These are phyloP conservation scores for Blastobotrys aristatus DNA, from an alignment of 1,139 yeast genomes.

Conservation along the genomic window DNA sequence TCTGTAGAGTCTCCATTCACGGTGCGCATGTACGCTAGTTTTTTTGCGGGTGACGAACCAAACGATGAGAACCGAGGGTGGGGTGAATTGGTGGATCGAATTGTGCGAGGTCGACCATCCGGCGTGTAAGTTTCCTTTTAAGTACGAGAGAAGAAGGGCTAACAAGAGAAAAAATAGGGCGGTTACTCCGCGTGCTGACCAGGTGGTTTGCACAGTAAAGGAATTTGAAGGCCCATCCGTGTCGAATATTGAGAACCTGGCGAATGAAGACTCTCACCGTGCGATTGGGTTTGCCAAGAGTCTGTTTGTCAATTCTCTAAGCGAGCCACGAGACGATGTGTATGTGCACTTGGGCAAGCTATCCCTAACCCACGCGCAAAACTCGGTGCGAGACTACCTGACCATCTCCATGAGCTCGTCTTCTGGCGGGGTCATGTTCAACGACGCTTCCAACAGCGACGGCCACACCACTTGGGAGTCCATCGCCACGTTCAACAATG, in stretches of 20 bases:
- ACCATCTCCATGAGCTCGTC: constrained; percentile 25
- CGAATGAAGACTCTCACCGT: constrained; percentile 32
- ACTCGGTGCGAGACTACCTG: constrained; percentile 21
- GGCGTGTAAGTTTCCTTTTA: constrained; percentile 46
- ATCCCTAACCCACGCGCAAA: constrained; percentile 20
- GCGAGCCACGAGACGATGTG: constrained; percentile 28
- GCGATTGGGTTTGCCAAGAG: constrained; percentile 30
- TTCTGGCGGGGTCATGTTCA: constrained; percentile 30
- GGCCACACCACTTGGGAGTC: constrained; percentile 61
- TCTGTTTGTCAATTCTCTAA: constrained; percentile 26
- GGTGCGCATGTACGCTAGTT: constrained; percentile 69
- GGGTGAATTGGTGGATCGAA: constrained; percentile 83
- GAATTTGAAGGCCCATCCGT: constrained; percentile 59
- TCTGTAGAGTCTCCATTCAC: constrained; percentile 67
- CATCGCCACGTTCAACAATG: constrained; percentile 71
- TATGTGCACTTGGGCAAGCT: constrained; percentile 29
- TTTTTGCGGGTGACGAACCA: constrained; percentile 38
- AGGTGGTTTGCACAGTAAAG: constrained; percentile 63
- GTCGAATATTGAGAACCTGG: constrained; percentile 40
- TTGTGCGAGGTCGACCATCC: constrained; percentile 66
- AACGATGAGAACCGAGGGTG: constrained; percentile 61
- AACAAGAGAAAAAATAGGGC: constrained; percentile 31
- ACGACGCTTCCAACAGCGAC: constrained; percentile 64
- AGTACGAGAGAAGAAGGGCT: not conserved
- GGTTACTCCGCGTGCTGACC: constrained; percentile 75